Percentiles rank a stretch among this genome's conserved stretches.
Evolutionary conservation across 164 flowering plant species (phyloP).

Genomic region (Nymphaea thermarum): DNA sequence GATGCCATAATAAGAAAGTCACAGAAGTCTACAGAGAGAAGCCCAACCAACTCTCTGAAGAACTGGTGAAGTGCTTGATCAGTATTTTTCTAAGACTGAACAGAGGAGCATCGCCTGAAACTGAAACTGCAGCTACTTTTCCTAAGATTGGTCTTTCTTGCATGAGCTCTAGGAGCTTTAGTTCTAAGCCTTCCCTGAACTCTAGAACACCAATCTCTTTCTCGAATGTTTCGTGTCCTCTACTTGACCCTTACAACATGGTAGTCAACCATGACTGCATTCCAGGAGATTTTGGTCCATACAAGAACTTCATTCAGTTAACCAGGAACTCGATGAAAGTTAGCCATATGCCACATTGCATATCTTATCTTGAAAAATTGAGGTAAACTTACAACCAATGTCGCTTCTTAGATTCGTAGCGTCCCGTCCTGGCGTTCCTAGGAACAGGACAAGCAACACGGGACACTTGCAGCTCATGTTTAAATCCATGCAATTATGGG

Average conservation of each 20-base stretch:
- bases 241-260: not conserved
- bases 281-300: constrained; percentile 30
- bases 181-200: constrained; percentile 34
- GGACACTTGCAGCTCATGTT: not conserved
- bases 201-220: constrained; percentile 28
- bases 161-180: constrained; percentile 44
- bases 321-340: constrained; percentile 44
- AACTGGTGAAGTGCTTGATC: constrained; percentile 60
- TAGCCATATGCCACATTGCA: constrained; percentile 27
- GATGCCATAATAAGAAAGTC: not conserved
- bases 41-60: constrained; percentile 67
- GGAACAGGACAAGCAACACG: not conserved
- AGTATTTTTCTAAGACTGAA: constrained; percentile 57
- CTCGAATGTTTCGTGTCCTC: constrained; percentile 7
- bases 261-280: no score
- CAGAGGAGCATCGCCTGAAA: constrained; percentile 7
- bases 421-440: not conserved
- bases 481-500: not conserved
- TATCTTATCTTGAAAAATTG: constrained; percentile 27
- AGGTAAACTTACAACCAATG: constrained; percentile 25
- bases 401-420: not conserved
- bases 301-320: constrained; percentile 53
- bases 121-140: not conserved
- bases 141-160: constrained; percentile 44
- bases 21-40: constrained; percentile 10